Evolutionary conservation across 2,329 filamentous ascomycete species (phyloP), one percentile per base, ranked within the genome.

Genomic region (Epichloe sibirici): DNA sequence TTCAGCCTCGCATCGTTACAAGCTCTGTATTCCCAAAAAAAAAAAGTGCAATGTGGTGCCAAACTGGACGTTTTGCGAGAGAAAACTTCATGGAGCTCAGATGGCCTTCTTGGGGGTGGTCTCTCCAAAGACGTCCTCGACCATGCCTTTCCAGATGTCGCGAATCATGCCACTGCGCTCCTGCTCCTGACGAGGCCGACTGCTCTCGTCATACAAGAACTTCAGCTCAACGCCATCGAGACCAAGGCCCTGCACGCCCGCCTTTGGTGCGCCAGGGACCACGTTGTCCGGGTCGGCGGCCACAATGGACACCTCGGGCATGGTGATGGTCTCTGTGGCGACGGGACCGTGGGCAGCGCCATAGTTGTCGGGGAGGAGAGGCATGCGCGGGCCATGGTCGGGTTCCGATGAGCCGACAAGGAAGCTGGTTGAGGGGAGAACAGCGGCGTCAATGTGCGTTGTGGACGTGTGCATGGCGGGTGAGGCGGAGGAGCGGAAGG

Each of bases 321-420:
- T 59, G 40, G 75, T 57, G 9, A 74, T 69, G 4, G 63, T 66
- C 53, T 77, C 72, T 12, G 62, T 51, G 13, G 67, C 63, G 57
- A 78, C 73, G 38, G 73, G 67, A 1, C 61, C 63, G 57, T 75
- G 71, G 50, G 74, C 68, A 9, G 66, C 64, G 46, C 63, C 61
- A 65, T 74, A 78, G 69, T 77, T 80, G 66, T 83, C 80, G 12
- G 80, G 79, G 9, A 83, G 71, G 5, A 83, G 70, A 35, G 81
- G 81, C 37, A 83, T 74, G 57, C 77, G 78, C 48, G 79, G 69
- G 55, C 69, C 63, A 42, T 62, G 59, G 59, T 70, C 68, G 13
- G 66, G 59, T 55, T 68, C 62, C 25, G 60, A 49, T 51, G 63
- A 51, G 45, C 60, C 57, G 45, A 64, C 55, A 45, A 66, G 60